Evolutionary conservation across 441 rosid species (phyloP).

Genomic region (Populus tomentosa): DNA sequence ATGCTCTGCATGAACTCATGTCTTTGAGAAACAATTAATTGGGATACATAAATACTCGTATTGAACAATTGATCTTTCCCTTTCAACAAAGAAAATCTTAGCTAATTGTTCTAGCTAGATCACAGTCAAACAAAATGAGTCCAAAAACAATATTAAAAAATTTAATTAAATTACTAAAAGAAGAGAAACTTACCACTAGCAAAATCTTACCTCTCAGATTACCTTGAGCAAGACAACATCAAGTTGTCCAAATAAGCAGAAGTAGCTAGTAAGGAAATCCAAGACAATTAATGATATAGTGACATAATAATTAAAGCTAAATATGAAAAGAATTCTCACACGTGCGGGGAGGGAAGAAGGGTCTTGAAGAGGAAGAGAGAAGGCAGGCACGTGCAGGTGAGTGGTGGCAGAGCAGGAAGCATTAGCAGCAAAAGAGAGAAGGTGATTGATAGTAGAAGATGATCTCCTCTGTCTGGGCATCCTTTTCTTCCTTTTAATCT

Average conservation of each 20-base stretch:
- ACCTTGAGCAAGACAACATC: not conserved
- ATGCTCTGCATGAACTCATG: not conserved
- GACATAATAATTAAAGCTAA: not conserved
- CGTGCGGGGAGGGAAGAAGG: slow-evolving; percentile 49
- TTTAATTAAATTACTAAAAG: not conserved
- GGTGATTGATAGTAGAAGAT: slow-evolving; percentile 46
- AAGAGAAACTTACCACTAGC: not conserved
- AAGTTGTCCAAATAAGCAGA: not conserved
- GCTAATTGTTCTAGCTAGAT: not conserved
- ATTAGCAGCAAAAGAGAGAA: slow-evolving; percentile 34
- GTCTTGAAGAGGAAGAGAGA: slow-evolving; percentile 10
- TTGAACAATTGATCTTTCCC: not conserved
- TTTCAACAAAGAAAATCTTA: not conserved
- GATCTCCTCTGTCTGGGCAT: slow-evolving; percentile 85
- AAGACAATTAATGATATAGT: not conserved
- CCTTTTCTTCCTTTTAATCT: slow-evolving; percentile 72
- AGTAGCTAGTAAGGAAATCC: not conserved
- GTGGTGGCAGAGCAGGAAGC: slow-evolving; percentile 27
- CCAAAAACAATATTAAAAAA: not conserved
- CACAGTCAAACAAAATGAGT: not conserved
- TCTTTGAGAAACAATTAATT: not conserved
- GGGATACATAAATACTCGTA: not conserved
- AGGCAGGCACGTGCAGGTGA: slow-evolving; percentile 55
- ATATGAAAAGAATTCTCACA: slow-evolving; percentile 41
- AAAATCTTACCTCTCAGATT: not conserved